Conservation (phyloP, 2,329 filamentous ascomycete species). For the Phaeosphaeria sp. region DNA sequence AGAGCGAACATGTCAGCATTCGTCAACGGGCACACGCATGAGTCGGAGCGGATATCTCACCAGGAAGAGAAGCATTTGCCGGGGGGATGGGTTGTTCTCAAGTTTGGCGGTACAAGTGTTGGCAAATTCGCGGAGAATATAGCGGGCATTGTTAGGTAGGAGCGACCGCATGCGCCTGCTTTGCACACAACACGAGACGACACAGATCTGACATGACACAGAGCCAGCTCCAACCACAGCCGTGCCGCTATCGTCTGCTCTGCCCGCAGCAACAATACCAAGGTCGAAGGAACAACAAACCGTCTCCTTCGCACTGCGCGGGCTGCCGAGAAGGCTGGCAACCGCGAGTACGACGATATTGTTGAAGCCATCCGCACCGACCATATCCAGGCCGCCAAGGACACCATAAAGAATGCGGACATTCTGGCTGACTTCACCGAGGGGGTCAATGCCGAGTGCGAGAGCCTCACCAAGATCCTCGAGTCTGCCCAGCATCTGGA, state of each 20-base stretch:
- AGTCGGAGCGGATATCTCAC: conserved; percentile 50
- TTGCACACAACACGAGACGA: background rate
- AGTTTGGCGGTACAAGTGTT: conserved; percentile 94
- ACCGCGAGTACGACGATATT: conserved; percentile 70
- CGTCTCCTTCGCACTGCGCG: conserved; percentile 59
- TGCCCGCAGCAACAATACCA: conserved; percentile 91
- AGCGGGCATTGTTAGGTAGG: conserved; percentile 67
- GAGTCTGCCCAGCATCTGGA: conserved; percentile 66
- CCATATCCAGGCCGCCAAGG: conserved; percentile 75
- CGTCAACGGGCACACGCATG: conserved; percentile 42
- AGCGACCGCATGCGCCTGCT: background rate
- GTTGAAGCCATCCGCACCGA: conserved; percentile 84
- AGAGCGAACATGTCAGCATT: conserved; percentile 31
- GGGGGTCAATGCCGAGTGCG: conserved; percentile 80
- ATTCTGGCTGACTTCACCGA: conserved; percentile 63
- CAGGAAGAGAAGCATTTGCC: conserved; percentile 57
- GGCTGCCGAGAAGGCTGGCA: conserved; percentile 52
- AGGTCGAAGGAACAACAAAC: conserved; percentile 93
- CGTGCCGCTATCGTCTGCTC: conserved; percentile 94
- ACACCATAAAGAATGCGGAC: conserved; percentile 48
- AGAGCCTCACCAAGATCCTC: conserved; percentile 77
- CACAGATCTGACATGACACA: conserved; percentile 54
- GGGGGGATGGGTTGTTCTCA: conserved; percentile 83
- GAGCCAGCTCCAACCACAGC: conserved; percentile 65
- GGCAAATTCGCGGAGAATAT: conserved; percentile 82